Conservation (phyloP, 1,284 basidiomycete species). For the Thelephora terrestris region DNA sequence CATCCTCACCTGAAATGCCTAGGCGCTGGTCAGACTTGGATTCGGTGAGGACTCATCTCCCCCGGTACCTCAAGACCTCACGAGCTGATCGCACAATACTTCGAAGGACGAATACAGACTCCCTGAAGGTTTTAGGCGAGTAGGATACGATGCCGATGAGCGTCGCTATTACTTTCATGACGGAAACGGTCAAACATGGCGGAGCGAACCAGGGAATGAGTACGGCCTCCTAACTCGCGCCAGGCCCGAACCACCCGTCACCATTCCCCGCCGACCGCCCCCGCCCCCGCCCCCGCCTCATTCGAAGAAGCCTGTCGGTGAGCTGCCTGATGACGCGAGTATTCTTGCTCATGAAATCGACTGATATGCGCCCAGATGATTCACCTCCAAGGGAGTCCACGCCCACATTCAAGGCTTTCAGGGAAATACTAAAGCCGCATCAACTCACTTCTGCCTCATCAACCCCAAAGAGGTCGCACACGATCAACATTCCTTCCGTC, state of each 20-base stretch:
- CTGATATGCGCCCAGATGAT: slow-evolving; percentile 7
- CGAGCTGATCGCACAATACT: background rate
- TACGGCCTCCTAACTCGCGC: slow-evolving; percentile 26
- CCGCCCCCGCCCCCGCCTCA: slow-evolving; percentile 1
- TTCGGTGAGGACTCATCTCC: background rate
- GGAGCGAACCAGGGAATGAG: slow-evolving; percentile 30
- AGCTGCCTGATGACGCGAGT: background rate
- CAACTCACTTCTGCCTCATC: slow-evolving; percentile 9
- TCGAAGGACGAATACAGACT: slow-evolving; percentile 38
- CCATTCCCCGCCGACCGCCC: slow-evolving; percentile 2
- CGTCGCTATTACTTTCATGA: slow-evolving; percentile 41
- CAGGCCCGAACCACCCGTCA: slow-evolving; percentile 2
- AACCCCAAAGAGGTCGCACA: background rate
- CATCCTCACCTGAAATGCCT: background rate
- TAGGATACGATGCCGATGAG: slow-evolving; percentile 44
- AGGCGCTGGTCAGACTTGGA: slow-evolving; percentile 9
- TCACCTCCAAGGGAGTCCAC: slow-evolving; percentile 3
- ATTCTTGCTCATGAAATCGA: no score
- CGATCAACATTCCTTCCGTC: background rate
- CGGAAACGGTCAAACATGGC: slow-evolving; percentile 31
- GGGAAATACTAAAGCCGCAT: slow-evolving; percentile 12
- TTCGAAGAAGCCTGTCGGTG: background rate
- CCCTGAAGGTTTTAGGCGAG: slow-evolving; percentile 39
- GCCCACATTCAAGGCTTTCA: slow-evolving; percentile 11
- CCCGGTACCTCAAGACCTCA: background rate